Evolutionary conservation across 257 asterid genomes (phyloP).

Genomic region (Solanum sitiens): DNA sequence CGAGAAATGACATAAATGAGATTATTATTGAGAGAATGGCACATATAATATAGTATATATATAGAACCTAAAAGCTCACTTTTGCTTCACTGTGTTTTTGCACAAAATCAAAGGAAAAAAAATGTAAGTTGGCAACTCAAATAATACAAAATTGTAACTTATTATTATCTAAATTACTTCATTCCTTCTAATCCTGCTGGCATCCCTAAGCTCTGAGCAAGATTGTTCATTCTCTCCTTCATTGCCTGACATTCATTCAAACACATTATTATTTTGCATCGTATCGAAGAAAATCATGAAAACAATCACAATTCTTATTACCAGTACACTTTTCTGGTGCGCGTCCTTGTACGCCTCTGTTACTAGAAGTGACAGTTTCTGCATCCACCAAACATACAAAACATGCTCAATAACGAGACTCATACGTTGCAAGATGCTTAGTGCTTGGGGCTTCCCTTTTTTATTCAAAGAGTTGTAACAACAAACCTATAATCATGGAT

Average conservation of each 20-base stretch:
- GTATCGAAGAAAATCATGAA: not conserved
- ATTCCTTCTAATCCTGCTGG: slow-evolving; percentile 15
- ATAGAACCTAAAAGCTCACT: no score
- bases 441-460: not conserved
- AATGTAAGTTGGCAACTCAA: not conserved
- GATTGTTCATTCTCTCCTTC: slow-evolving; percentile 19
- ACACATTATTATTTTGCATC: not conserved
- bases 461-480: not conserved
- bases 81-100: not conserved
- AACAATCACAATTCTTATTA: no score
- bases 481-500: not conserved
- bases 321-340: slow-evolving; percentile 85
- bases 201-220: slow-evolving; percentile 25
- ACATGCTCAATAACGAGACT: not conserved
- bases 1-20: no score
- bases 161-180: not conserved
- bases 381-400: not conserved
- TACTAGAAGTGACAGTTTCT: slow-evolving; percentile 71
- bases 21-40: no score
- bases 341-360: slow-evolving; percentile 92
- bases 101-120: not conserved
- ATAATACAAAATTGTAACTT: not conserved
- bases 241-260: slow-evolving; percentile 5
- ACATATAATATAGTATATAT: no score
- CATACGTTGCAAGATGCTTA: not conserved